phyloP scores from a whole-genome alignment of 2,329 filamentous ascomycete genomes.

The Paecilomyces fulvus region DNA sequence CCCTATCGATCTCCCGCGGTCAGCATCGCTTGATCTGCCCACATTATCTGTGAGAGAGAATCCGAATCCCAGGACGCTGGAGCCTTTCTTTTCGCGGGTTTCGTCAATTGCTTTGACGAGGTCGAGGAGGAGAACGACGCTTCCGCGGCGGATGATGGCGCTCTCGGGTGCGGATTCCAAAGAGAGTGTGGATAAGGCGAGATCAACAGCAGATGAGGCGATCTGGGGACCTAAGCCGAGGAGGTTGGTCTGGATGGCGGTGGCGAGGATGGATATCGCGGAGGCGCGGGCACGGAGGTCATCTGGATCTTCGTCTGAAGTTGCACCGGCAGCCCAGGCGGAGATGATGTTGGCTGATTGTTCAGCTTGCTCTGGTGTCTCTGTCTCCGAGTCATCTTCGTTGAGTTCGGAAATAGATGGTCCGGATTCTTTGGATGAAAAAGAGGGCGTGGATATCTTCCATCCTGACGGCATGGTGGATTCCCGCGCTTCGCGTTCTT shows the following conservation, averaged over 20 bases:
- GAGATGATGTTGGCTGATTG: constrained; percentile 29
- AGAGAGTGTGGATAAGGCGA: constrained; percentile 31
- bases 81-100: constrained; percentile 21
- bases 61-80: constrained; percentile 28
- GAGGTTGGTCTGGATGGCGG: constrained; percentile 33
- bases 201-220: constrained; percentile 28
- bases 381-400: constrained; percentile 24
- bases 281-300: constrained; percentile 36
- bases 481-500: constrained; percentile 21
- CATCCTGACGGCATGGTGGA: constrained; percentile 20
- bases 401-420: constrained; percentile 4
- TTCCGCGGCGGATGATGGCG: constrained; percentile 35
- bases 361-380: constrained; percentile 25
- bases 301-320: constrained; percentile 31
- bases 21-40: background rate
- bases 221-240: constrained; percentile 27
- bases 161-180: constrained; percentile 28
- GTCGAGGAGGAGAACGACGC: constrained; percentile 32
- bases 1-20: constrained; percentile 20
- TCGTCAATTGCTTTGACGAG: constrained; percentile 32
- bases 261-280: constrained; percentile 35
- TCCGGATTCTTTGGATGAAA: constrained; percentile 1
- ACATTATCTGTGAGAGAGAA: constrained; percentile 26
- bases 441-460: constrained; percentile 15
- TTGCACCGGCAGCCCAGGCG: constrained; percentile 33